Evolutionary conservation across 2,329 filamentous ascomycete genomes (phyloP).

Genomic region (Fusarium pseudonygamai): DNA sequence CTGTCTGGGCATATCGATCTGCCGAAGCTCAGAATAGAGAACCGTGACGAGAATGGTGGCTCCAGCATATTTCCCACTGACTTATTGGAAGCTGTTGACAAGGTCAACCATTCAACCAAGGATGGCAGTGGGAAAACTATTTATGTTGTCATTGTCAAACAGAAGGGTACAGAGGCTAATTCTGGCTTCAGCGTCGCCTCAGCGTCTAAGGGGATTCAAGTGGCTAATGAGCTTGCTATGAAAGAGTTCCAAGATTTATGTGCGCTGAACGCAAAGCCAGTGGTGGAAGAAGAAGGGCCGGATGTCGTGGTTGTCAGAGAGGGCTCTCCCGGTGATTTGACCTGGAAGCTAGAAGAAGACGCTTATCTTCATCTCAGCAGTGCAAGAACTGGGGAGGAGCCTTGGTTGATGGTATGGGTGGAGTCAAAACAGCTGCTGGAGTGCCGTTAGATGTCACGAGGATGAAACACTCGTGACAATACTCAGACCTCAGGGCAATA

Average conservation of each 20-base stretch:
- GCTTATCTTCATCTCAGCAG: neutral
- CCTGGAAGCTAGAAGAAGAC: neutral
- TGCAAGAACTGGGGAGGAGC: neutral
- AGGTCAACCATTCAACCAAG: neutral
- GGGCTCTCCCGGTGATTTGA: neutral
- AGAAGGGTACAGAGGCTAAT: neutral
- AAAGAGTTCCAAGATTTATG: neutral
- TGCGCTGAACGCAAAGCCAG: neutral
- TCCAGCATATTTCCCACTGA: neutral
- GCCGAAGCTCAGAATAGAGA: neutral
- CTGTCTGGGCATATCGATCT: neutral
- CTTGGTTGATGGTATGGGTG: neutral
- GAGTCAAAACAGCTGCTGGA: neutral
- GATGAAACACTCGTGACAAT: fast-evolving
- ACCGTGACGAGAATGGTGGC: neutral
- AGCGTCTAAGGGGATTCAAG: neutral
- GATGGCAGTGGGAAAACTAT: neutral
- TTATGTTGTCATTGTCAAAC: neutral
- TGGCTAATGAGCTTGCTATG: conserved; percentile 3
- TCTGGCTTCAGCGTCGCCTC: neutral
- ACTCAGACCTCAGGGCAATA: fast-evolving
- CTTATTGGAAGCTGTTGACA: neutral
- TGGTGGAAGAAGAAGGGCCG: neutral
- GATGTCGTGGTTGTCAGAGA: neutral
- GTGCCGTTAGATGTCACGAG: neutral